Evolutionary conservation across 2,329 filamentous ascomycete genomes (phyloP).

Genomic region (Acrodontium crateriforme): DNA sequence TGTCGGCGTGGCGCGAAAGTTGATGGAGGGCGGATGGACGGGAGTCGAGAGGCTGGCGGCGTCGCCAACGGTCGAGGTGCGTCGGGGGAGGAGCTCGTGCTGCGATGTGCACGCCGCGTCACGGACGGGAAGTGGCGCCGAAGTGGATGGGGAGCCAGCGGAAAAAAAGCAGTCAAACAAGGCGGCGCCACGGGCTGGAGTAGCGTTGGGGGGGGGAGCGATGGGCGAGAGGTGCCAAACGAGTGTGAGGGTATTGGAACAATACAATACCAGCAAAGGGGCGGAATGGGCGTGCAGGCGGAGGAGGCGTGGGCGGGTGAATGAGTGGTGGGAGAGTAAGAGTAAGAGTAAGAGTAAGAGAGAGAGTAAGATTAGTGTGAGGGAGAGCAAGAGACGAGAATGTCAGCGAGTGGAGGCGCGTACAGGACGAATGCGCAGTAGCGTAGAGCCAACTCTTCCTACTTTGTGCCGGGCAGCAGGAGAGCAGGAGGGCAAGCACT

Average conservation of each 20-base stretch:
- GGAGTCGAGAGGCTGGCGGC: background rate
- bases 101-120: conserved; percentile 1
- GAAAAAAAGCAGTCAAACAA: too few relatives aligned
- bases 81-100: background rate
- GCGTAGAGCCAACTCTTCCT: too few relatives aligned
- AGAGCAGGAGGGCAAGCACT: too few relatives aligned
- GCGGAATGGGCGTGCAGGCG: conserved; percentile 1
- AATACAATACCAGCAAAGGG: conserved; percentile 2
- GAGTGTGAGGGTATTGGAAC: conserved; percentile 15
- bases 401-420: background rate
- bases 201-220: background rate
- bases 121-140: conserved; percentile 1
- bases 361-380: background rate
- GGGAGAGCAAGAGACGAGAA: too few relatives aligned
- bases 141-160: conserved; percentile 1
- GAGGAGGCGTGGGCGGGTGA: conserved; percentile 1
- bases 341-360: background rate
- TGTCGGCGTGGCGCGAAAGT: conserved; percentile 1
- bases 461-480: too few relatives aligned
- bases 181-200: too few relatives aligned
- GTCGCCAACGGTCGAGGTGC: conserved; percentile 1
- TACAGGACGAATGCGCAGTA: background rate
- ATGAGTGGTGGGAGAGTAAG: background rate
- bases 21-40: conserved; percentile 1
- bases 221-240: conserved; percentile 7